Evolutionary conservation across 139 green algal genomes (phyloP).

Genomic region (Auxenochlorella pyrenoidosa): DNA sequence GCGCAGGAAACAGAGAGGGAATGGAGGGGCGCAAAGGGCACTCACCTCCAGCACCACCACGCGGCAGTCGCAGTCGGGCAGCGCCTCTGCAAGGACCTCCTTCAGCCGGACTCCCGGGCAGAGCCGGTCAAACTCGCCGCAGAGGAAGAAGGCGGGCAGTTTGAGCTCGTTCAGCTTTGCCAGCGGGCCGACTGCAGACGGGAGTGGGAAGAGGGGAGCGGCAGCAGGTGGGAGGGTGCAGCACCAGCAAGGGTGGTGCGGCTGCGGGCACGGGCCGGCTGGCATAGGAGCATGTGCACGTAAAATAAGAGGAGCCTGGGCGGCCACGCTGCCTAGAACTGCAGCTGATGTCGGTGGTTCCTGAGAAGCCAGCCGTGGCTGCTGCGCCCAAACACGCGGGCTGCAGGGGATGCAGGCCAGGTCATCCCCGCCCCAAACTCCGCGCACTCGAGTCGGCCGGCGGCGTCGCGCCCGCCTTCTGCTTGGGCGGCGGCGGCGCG

Average conservation of each 20-base stretch:
- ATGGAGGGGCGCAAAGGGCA: not conserved
- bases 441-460: conserved; percentile 37
- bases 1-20: not conserved
- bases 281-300: not conserved
- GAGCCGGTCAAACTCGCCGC: conserved; percentile 38
- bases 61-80: conserved; percentile 1
- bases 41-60: conserved; percentile 3
- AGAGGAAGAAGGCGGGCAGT: conserved; percentile 27
- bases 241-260: not conserved
- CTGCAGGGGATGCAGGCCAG: too few relatives aligned
- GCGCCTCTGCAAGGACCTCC: conserved; percentile 12
- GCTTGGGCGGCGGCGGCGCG: conserved; percentile 36
- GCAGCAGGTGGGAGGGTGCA: not conserved
- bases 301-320: too few relatives aligned
- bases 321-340: too few relatives aligned
- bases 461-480: conserved; percentile 30
- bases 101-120: conserved; percentile 23
- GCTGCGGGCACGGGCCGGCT: not conserved
- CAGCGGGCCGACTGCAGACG: conserved; percentile 6
- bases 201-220: too few relatives aligned
- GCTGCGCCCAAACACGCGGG: too few relatives aligned
- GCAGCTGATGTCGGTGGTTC: too few relatives aligned
- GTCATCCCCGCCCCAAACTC: not conserved
- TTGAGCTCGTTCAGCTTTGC: conserved; percentile 1
- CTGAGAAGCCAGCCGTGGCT: too few relatives aligned